Evolutionary conservation across 2,329 filamentous ascomycete genomes (phyloP).

Genomic region (Didymella pomorum): DNA sequence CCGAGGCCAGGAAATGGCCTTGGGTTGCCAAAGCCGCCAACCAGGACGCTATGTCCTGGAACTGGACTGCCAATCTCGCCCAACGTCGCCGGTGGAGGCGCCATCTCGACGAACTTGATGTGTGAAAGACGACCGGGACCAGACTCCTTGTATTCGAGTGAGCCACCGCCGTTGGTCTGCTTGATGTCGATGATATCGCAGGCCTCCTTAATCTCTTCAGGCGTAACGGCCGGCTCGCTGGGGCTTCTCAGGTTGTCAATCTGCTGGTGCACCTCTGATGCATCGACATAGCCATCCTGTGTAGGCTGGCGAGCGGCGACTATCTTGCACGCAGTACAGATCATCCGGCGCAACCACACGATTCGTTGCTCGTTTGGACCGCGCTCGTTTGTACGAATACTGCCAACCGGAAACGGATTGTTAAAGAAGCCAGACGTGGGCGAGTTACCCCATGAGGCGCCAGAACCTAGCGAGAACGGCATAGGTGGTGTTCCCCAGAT

Average conservation of each 20-base stretch:
- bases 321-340: constrained; percentile 79
- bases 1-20: constrained; percentile 45
- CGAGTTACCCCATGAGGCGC: constrained; percentile 52
- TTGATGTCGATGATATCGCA: constrained; percentile 89
- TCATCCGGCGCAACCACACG: constrained; percentile 58
- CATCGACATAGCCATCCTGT: constrained; percentile 72
- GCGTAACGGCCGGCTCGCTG: constrained; percentile 64
- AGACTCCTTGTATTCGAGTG: constrained; percentile 73
- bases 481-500: constrained; percentile 55
- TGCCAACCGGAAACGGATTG: constrained; percentile 41
- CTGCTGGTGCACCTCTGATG: constrained; percentile 68
- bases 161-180: constrained; percentile 84
- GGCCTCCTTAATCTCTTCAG: constrained; percentile 78
- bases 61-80: constrained; percentile 60
- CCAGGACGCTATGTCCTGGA: constrained; percentile 53
- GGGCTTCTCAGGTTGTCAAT: constrained; percentile 70
- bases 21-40: constrained; percentile 39
- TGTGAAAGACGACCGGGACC: constrained; percentile 48
- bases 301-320: constrained; percentile 57
- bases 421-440: constrained; percentile 47
- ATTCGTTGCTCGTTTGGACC: constrained; percentile 40
- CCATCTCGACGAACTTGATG: constrained; percentile 55
- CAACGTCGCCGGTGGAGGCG: constrained; percentile 42
- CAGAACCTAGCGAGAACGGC: constrained; percentile 51
- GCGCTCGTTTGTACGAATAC: constrained; percentile 38